Base-by-base conservation (phyloP, 2,329 filamentous ascomycete genomes). In the Dryadomyces quercus-mongolicae region DNA sequence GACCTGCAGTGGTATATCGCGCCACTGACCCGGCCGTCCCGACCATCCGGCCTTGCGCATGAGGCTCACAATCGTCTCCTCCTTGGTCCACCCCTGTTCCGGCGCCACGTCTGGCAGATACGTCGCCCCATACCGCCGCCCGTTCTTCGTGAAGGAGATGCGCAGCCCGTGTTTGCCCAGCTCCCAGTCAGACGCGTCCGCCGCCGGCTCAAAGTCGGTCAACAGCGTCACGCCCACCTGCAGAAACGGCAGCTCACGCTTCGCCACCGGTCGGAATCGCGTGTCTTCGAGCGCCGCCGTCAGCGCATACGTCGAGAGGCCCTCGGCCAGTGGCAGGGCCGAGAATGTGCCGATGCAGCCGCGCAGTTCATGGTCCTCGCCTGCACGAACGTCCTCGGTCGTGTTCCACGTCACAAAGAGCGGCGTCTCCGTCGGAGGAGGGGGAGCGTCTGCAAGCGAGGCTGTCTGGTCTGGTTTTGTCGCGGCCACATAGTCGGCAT, bases 281-380 rank as follows among this genome's bases (percentile, higher is more conserved):
- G 69, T 74, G 68, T 86, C 82, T 54, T 82, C 71, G 21, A 85
- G 69, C 2, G 81, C 81, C 67, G 91, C 90, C 52, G 86, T 93
- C 60, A 95, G 71, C 49, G 91, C 86, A 70, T 96, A 97, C 57
- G 81, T 82, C 52, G 81, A 74, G 46, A 98, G 73, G 4, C 90
- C 91, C 1, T 79, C 70, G 34, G 82, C 76, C 13, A 98, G 78
- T 51, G 85, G 80, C 63, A 88, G 81, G 2, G 83, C 68, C 64
- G 91, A 86, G 64, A 97, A 98, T 2, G 92, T 98, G 61, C 93
- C 93, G 65, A 98, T 97, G 74, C 93, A 98, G 56, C 93, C 93
- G 56, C 93, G 85, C 45, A 98, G 79, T 22, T 78, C 79, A 66
- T 84, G 83, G 36, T 21, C 36, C 16, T 42, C 21, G 20, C n/a